A percentile compares a stretch with the other conserved stretches of the same genome.
These are phyloP conservation scores for Hibiscus mutabilis DNA, from an alignment of 345 rosid genomes.

Conservation along the genomic window DNA sequence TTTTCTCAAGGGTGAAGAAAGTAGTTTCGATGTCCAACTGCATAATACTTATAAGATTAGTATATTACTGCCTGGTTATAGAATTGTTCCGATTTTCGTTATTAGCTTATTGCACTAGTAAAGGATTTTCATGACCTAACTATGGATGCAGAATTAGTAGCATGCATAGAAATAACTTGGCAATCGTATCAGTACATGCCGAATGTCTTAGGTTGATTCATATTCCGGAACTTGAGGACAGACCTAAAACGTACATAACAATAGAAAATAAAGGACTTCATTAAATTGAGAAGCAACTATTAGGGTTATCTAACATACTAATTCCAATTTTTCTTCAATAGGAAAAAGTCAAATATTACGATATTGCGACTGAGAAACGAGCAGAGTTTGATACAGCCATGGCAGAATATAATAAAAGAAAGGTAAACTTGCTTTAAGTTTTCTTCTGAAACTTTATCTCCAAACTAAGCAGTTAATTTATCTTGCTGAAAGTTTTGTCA, in stretches of 20 bases:
- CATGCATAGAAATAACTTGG: background rate
- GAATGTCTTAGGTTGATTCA: background rate
- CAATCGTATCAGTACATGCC: background rate
- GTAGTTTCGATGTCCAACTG: background rate
- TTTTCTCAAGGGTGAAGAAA: conserved; percentile 1
- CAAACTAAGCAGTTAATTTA: background rate
- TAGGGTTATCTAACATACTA: conserved; percentile 6
- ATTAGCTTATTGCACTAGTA: background rate
- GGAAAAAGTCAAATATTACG: conserved; percentile 95
- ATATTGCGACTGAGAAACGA: conserved; percentile 78
- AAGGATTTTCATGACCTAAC: background rate
- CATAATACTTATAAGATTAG: too few species aligned
- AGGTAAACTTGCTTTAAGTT: conserved; percentile 32
- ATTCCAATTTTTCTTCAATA: conserved; percentile 19
- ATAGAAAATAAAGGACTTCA: background rate
- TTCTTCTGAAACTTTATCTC: background rate
- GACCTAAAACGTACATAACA: background rate
- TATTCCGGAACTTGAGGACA: background rate
- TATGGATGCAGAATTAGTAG: background rate
- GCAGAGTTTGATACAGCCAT: conserved; percentile 76
- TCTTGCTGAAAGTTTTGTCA: background rate
- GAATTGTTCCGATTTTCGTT: background rate
- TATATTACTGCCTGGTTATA: background rate
- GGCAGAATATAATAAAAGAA: conserved; percentile 59
- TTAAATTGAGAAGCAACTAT: background rate